Evolutionary conservation across 129 eudicot species (phyloP), one percentile per base, ranked within the genome.

Genomic region (Oenanthe sinensis): DNA sequence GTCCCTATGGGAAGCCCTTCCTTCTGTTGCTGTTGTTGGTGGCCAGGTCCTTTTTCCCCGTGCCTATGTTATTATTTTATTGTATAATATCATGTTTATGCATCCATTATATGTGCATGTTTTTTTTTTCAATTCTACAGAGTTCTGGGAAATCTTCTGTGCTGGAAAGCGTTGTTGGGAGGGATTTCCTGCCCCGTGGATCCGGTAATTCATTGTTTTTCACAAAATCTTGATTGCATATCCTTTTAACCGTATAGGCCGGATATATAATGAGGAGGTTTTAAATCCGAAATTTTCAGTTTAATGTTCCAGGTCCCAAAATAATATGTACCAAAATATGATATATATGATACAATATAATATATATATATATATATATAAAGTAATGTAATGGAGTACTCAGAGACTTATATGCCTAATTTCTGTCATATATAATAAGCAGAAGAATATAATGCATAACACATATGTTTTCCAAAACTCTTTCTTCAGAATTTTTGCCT

Each of bases 1-100:
- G 89, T 96, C 99, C 33, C 97, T 96, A 19, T 96, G 99, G 99
- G 99, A 96, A 86, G 99, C 99, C 86, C 99, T 96, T 85, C 99
- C 99, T 73, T 78, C 99, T 55, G 99, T 96, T 48, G 99, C 97
- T 75, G 99, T 92, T 76, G 99, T 96, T 52, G 99, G 99, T 71
- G 99, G 99, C 75, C 99, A 96, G 99, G 99, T 92, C 74, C 48
- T 22, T 45, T 39, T 10, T 28, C n/a, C 16, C 16, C 5, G 16
- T 37, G 17, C 2, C 4, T 28, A 62, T 11, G 0, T 5, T 17
- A 16, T 33, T 12, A 2, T 65, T 26, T 30, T 24, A 65, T 65
- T 14, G 22, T 46, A 8, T 55, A 14, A 4, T 33, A 22, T 43
- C 40, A 82, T 78, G 14, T 13, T 9, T 17, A 80, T 79, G 17